These are phyloP conservation scores for Pyrenophora teres DNA, from an alignment of 2,329 filamentous ascomycete species.

Conservation along the genomic window DNA sequence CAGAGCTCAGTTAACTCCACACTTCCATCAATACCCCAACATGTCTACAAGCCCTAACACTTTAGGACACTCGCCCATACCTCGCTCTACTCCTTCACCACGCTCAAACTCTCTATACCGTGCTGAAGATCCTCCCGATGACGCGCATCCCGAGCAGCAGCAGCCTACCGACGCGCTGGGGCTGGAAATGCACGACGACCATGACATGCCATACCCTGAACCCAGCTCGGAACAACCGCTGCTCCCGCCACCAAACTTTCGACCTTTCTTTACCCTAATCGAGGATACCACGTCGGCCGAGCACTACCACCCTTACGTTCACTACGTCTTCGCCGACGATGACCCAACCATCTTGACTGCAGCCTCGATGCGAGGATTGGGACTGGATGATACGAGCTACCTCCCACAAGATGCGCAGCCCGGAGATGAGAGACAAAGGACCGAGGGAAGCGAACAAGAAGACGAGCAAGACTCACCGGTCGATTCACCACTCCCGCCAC, in stretches of 20 bases:
- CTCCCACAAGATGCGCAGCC: conserved; percentile 34
- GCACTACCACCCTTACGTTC: conserved; percentile 81
- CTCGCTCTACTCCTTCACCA: conserved; percentile 28
- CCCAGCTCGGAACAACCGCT: conserved; percentile 42
- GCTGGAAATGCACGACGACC: conserved; percentile 16
- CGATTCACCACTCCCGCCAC: conserved; percentile 53
- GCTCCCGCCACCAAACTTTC: conserved; percentile 61
- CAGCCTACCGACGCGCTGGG: conserved; percentile 27
- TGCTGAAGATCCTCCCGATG: conserved; percentile 30
- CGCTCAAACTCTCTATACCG: conserved; percentile 30
- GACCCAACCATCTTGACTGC: conserved; percentile 76
- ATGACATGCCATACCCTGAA: conserved; percentile 43
- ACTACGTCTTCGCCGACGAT: conserved; percentile 94
- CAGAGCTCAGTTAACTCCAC: conserved; percentile 31
- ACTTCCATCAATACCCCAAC: conserved; percentile 22
- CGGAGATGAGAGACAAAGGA: conserved; percentile 21
- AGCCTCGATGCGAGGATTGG: conserved; percentile 62
- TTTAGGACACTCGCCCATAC: conserved; percentile 23
- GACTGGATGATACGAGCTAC: conserved; percentile 52
- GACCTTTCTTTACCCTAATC: conserved; percentile 84
- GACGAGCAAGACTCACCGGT: conserved; percentile 32
- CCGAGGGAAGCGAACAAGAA: conserved; percentile 27
- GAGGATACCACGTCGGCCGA: conserved; percentile 74
- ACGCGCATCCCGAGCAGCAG: conserved; percentile 25
- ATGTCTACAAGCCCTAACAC: conserved; percentile 37